Base-by-base conservation (phyloP, 768 basidiomycete genomes). In the Lactarius sanguifluus region DNA sequence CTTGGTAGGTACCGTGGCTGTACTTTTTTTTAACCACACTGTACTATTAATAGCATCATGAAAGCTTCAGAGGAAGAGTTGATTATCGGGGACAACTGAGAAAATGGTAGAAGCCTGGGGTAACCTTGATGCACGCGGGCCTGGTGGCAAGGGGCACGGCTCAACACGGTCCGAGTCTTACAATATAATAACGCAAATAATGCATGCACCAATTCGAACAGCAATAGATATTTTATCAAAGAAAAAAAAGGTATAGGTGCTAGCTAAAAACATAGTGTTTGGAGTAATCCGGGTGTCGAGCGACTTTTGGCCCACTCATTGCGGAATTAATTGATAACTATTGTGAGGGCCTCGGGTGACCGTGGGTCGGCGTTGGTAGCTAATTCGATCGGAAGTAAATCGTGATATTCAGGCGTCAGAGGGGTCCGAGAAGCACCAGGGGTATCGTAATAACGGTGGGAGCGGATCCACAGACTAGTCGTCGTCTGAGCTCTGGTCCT, bases 401-500 rank as follows among this genome's bases (percentile, higher is more conserved):
- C 9, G 13, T 13, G 7, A 50, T 12, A n/a, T n/a, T 45, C 41
- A 45, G 2, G 43, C 3, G 43, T 20, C 43, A n/a, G 43, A 43
- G 43, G 15, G 3, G 20, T 45, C 45, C 9, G 45, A 47, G 45
- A 47, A 6, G 43, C 45, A 4, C 45, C n/a, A 47, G n/a, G 45
- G 10, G 45, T 47, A 47, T 47, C 45, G n/a, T 12, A n/a, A 47
- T 47, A 9, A 47, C 36, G 16, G 15, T 3, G 62, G 20, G 10
- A n/a, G 64, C 13, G 30, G 20, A 45, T 13, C n/a, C 18, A 40
- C 13, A 16, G 30, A 40, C 78, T 72, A 83, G n/a, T 86, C 85
- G 23, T 83, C 82, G 43, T 88, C 88, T 38, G 62, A 64, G 70
- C 89, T 90, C 72, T 91, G 88, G 71, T 89, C 87, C 45, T 77